Conservation (phyloP, 306 rosid species). For the Cucurbita pepo region DNA sequence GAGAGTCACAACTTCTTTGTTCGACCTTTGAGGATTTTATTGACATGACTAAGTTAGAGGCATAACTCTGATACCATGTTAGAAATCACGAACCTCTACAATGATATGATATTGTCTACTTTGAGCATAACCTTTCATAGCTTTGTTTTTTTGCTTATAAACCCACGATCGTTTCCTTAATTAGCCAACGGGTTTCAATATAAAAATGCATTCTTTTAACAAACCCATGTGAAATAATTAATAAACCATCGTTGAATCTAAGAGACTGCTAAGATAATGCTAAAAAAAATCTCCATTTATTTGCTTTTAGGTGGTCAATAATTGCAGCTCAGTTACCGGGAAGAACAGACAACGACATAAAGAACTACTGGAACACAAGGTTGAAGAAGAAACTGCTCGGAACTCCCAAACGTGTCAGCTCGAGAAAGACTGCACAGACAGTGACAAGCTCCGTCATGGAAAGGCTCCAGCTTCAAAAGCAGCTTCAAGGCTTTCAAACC, state of each 20-base stretch:
- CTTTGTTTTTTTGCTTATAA: no score
- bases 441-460: conserved; percentile 66
- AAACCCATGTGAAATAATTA: background rate
- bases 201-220: no score
- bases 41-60: no score
- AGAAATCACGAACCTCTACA: no score
- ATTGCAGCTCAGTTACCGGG: conserved; percentile 35
- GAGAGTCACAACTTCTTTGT: no score
- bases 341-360: conserved; percentile 10
- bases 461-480: conserved; percentile 86
- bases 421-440: conserved; percentile 19
- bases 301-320: conserved; percentile 14
- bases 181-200: no score
- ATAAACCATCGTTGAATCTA: background rate
- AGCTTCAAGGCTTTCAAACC: conserved; percentile 64
- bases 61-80: no score
- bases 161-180: no score
- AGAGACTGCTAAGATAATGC: no score
- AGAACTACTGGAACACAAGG: conserved; percentile 19
- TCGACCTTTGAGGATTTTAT: no score
- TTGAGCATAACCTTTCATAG: no score
- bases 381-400: conserved; percentile 84
- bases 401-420: conserved; percentile 40
- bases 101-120: no score
- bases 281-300: background rate